phyloP scores from a whole-genome alignment of 306 rosid species.

The barrel medic (Medicago truncatula) region DNA sequence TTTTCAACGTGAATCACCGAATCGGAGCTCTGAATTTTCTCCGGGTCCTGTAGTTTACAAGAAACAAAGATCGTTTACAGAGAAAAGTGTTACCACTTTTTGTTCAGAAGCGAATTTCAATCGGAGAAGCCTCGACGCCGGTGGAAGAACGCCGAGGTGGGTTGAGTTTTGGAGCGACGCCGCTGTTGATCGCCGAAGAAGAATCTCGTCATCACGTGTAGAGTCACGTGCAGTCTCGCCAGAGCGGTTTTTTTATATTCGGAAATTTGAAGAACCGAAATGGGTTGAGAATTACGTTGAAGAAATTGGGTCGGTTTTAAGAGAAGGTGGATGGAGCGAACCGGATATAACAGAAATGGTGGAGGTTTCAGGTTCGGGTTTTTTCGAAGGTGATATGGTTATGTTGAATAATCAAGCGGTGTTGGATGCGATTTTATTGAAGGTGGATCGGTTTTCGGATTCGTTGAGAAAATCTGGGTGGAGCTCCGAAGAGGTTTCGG shows the following conservation, averaged over 20 bases:
- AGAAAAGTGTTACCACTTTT: slow-evolving; percentile 54
- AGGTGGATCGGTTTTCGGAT: slow-evolving; percentile 77
- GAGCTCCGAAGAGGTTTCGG: slow-evolving; percentile 95
- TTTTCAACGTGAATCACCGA: slow-evolving; percentile 72
- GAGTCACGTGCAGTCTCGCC: slow-evolving; percentile 59
- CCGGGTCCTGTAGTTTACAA: slow-evolving; percentile 52
- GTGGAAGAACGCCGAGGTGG: slow-evolving; percentile 80
- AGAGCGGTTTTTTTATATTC: slow-evolving; percentile 63
- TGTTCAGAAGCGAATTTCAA: slow-evolving; percentile 56
- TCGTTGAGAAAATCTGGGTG: slow-evolving; percentile 83
- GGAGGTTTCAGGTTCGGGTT: slow-evolving; percentile 69
- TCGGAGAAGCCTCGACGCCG: slow-evolving; percentile 67
- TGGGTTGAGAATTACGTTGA: slow-evolving; percentile 79
- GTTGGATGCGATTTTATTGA: slow-evolving; percentile 71
- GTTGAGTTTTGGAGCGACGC: slow-evolving; percentile 95
- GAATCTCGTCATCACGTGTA: slow-evolving; percentile 47
- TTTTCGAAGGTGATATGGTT: slow-evolving; percentile 69
- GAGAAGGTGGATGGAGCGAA: slow-evolving; percentile 90
- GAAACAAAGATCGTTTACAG: slow-evolving; percentile 73
- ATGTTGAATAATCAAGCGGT: slow-evolving; percentile 74
- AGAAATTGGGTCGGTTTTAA: slow-evolving; percentile 68
- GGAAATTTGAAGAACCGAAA: slow-evolving; percentile 56
- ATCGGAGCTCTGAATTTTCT: slow-evolving; percentile 54
- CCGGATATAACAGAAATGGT: slow-evolving; percentile 76
- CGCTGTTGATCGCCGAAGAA: slow-evolving; percentile 62